A percentile compares a stretch with the other conserved stretches of the same genome.
These are phyloP conservation scores for Pouteria campechiana DNA, from an alignment of 179 eudicot species.

Conservation along the genomic window DNA sequence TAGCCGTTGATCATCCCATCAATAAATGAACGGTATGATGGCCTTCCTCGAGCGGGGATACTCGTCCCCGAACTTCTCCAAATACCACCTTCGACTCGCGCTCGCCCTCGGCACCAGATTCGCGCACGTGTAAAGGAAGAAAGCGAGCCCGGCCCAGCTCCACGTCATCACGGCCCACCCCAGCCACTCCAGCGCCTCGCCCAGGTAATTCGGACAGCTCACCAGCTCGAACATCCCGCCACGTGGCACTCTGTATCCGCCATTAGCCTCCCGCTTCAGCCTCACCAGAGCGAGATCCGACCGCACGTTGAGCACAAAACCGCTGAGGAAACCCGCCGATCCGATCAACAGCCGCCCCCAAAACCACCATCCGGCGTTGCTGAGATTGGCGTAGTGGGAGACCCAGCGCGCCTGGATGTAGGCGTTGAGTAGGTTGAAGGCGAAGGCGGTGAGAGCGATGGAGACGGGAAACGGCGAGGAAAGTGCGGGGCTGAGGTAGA, in stretches of 20 bases:
- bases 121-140: slow-evolving; percentile 51
- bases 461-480: slow-evolving; percentile 33
- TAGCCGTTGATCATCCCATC: too few species aligned
- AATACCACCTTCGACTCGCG: slow-evolving; percentile 64
- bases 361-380: slow-evolving; percentile 32
- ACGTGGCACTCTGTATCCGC: slow-evolving; percentile 51
- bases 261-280: slow-evolving; percentile 39
- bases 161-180: slow-evolving; percentile 87
- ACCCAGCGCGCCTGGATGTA: slow-evolving; percentile 67
- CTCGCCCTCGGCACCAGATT: slow-evolving; percentile 67
- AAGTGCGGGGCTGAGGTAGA: slow-evolving; percentile 22
- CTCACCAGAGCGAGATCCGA: slow-evolving; percentile 54
- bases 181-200: slow-evolving; percentile 85
- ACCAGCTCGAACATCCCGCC: slow-evolving; percentile 74
- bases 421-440: slow-evolving; percentile 47
- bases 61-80: slow-evolving; percentile 75
- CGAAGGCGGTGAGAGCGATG: slow-evolving; percentile 45
- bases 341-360: slow-evolving; percentile 55
- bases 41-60: slow-evolving; percentile 69
- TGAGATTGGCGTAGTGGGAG: slow-evolving; percentile 38
- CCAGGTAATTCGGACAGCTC: slow-evolving; percentile 75
- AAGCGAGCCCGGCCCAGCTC: slow-evolving; percentile 77
- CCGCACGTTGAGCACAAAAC: slow-evolving; percentile 52
- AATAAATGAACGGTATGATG: slow-evolving; percentile 64
- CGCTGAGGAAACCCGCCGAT: slow-evolving; percentile 29